Conservation (phyloP, 495 filamentous ascomycete genomes). For the Aspergillus avenaceus region DNA sequence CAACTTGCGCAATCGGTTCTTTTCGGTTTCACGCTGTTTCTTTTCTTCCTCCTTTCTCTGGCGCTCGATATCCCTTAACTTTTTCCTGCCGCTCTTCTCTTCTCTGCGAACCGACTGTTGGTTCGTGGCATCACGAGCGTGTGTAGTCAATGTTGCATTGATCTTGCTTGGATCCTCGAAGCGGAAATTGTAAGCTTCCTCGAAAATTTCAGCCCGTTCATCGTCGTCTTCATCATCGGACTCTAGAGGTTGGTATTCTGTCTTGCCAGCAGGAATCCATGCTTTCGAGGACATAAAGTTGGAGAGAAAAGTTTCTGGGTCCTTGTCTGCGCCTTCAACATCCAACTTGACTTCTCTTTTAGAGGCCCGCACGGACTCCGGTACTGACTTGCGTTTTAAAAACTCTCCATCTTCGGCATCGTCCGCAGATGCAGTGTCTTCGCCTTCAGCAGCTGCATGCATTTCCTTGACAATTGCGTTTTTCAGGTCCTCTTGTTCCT, state of each 20-base stretch:
- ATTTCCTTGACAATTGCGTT: constrained; percentile 72
- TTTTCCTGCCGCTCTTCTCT: constrained; percentile 70
- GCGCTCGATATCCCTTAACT: constrained; percentile 69
- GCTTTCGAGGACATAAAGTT: constrained; percentile 88
- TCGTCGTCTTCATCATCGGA: constrained; percentile 89
- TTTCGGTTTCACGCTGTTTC: constrained; percentile 70
- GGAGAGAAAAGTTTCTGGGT: constrained; percentile 84
- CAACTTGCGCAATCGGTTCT: constrained; percentile 75
- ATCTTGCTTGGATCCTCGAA: constrained; percentile 86
- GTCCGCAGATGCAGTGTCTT: constrained; percentile 32
- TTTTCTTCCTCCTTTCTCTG: constrained; percentile 75
- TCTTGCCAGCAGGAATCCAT: constrained; percentile 65
- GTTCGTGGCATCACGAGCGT: constrained; percentile 78
- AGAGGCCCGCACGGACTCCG: constrained; percentile 30
- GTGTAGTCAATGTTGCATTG: constrained; percentile 80
- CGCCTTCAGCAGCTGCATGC: constrained; percentile 54
- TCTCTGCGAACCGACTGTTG: constrained; percentile 80
- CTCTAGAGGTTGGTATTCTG: constrained; percentile 71
- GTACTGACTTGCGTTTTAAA: constrained; percentile 52
- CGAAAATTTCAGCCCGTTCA: constrained; percentile 75
- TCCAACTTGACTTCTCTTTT: constrained; percentile 53
- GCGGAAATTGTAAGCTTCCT: constrained; percentile 92
- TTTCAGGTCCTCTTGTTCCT: constrained; percentile 84
- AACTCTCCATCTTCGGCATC: constrained; percentile 70
- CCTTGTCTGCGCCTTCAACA: constrained; percentile 73